These are phyloP conservation scores for Ceriops tagal DNA, from an alignment of 345 rosid species.

Conservation along the genomic window DNA sequence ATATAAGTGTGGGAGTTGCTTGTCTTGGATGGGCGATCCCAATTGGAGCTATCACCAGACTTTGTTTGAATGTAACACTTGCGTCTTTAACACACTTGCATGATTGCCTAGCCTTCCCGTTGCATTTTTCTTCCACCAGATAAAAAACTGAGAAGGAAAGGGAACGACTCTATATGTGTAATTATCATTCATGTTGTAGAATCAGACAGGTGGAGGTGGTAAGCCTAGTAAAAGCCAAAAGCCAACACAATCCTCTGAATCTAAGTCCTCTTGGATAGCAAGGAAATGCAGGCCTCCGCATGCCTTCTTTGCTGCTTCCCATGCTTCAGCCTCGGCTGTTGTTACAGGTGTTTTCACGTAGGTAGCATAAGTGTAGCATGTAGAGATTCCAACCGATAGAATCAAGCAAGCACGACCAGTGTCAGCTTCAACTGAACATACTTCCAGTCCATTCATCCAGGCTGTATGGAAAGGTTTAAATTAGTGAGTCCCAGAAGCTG, in stretches of 20 bases:
- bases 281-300: slow-evolving; percentile 89
- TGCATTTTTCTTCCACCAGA: no score
- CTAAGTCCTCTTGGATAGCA: slow-evolving; percentile 83
- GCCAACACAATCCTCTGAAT: slow-evolving; percentile 88
- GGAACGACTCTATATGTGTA: slow-evolving; percentile 79
- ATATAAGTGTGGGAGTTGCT: no score
- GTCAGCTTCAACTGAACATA: slow-evolving; percentile 56
- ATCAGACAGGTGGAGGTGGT: slow-evolving; percentile 75
- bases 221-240: slow-evolving; percentile 86
- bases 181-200: slow-evolving; percentile 75
- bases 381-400: slow-evolving; percentile 69
- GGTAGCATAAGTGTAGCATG: slow-evolving; percentile 72
- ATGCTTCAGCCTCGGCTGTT: slow-evolving; percentile 87
- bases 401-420: slow-evolving; percentile 50
- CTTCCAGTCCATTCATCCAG: slow-evolving; percentile 94
- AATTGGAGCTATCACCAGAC: no score
- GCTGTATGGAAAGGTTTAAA: slow-evolving; percentile 37
- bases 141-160: slow-evolving; percentile 70
- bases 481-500: no score
- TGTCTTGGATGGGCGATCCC: no score
- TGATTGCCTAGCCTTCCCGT: no score
- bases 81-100: no score
- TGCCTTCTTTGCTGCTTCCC: slow-evolving; percentile 88
- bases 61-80: no score
- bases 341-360: slow-evolving; percentile 58